Evolutionary conservation across 106 monocot genomes (phyloP), one percentile per base, ranked within the genome.

Genomic region (Dioscorea alata): DNA sequence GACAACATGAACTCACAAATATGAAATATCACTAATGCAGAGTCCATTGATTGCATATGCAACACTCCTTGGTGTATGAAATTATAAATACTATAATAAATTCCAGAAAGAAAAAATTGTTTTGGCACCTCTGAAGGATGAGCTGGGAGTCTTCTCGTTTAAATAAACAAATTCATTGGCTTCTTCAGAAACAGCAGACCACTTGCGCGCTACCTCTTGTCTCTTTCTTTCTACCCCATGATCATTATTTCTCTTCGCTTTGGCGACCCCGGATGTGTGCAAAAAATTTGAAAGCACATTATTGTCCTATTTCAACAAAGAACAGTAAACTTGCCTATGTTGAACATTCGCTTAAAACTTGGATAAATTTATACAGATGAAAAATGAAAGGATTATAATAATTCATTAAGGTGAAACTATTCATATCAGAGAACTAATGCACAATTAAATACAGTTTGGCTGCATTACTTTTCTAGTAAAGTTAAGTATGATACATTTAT

Each of bases 161-260:
- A 78, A 63, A 75, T 20, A 33, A 32, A 50, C 75, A 50, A 86
- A 69, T 18, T 67, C 68, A 53, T 73, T 59, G 20, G 54, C 65
- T 61, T 82, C 79, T 21, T 76, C 78, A 52, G 68, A 42, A 73
- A 73, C 71, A 54, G 60, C 59, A 79, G 74, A 79, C 78, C 78
- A 82, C 23, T 42, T 57, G 10, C 50, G 53, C 49, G 71, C 49
- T 65, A 50, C 63, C 13, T 66, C 60, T 51, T 69, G 75, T 24
- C 49, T 51, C 17, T 63, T 62, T 57, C 12, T 63, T 69, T 67
- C 65, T 51, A 59, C 62, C 61, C 14, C 65, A 10, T 13, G 54
- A 50, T 57, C 48, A 59, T 24, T 17, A 64, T 33, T 78, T 33
- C 61, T 73, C 65, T 60, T 69, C 67, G 20, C 25, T 59, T 32